These are phyloP conservation scores for Xylariaceae sp. DNA, from an alignment of 2,329 filamentous ascomycete genomes.

Conservation along the genomic window DNA sequence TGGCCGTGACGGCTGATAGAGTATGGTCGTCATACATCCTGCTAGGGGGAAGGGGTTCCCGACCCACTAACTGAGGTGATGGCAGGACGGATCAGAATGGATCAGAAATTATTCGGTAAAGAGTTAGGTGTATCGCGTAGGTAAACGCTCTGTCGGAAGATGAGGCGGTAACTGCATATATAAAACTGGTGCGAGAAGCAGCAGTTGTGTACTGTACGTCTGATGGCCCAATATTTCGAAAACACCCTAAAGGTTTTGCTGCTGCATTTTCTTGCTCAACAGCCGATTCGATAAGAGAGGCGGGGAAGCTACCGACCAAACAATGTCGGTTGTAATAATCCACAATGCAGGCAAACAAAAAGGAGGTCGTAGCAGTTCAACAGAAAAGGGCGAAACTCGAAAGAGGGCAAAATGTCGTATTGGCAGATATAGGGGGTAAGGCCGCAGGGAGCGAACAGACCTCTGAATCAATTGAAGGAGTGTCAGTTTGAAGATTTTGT, in stretches of 20 bases:
- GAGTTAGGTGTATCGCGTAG: slow-evolving; percentile 1
- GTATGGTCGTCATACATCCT: slow-evolving; percentile 51
- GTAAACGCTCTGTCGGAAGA: slow-evolving; percentile 6
- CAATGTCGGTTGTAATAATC: too few relatives aligned
- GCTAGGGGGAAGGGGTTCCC: slow-evolving; percentile 12
- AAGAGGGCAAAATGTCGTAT: not conserved
- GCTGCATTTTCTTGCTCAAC: not conserved
- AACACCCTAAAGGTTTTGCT: not conserved
- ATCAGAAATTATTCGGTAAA: slow-evolving; percentile 1
- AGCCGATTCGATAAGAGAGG: not conserved
- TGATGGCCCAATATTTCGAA: not conserved
- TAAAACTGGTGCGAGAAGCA: not conserved
- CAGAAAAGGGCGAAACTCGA: not conserved
- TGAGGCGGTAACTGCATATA: not conserved
- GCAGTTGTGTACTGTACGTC: not conserved
- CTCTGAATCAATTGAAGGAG: not conserved
- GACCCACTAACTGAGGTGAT: not conserved
- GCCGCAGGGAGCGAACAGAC: slow-evolving; percentile 5
- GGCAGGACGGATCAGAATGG: not conserved
- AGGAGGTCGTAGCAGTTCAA: not conserved
- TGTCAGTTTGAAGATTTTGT: slow-evolving; percentile 3
- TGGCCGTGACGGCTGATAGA: slow-evolving; percentile 47
- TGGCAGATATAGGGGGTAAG: slow-evolving; percentile 7
- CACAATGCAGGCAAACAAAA: too few relatives aligned
- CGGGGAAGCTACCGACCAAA: not conserved